Evolutionary conservation across 106 monocot genomes (phyloP).

Genomic region (Vanilla planifolia): DNA sequence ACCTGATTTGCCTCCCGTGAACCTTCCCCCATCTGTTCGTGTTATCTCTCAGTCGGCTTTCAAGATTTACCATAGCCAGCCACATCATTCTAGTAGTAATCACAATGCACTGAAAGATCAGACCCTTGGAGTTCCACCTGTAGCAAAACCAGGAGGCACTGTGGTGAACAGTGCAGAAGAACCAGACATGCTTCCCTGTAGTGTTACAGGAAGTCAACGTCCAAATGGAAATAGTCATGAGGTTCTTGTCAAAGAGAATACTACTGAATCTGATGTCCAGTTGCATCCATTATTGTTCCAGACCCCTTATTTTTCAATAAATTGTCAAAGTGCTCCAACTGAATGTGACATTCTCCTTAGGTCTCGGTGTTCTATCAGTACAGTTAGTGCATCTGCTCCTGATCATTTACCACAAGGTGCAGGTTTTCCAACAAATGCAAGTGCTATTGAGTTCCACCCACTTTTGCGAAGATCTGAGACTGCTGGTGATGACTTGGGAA

Average conservation of each 20-base stretch:
- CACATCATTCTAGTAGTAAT: conserved; percentile 12
- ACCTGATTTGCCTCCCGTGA: conserved; percentile 88
- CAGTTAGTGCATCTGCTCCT: background rate
- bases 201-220: background rate
- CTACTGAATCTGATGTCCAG: conserved; percentile 49
- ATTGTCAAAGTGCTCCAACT: conserved; percentile 23
- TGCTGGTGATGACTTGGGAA: conserved; percentile 6
- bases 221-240: conserved; percentile 13
- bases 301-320: conserved; percentile 28
- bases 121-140: conserved; percentile 11
- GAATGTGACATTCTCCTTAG: conserved; percentile 21
- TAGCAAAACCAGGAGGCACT: conserved; percentile 12
- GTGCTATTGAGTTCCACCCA: conserved; percentile 78
- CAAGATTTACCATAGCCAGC: conserved; percentile 19
- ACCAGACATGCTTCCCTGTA: conserved; percentile 12
- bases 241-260: conserved; percentile 34
- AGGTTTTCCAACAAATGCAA: background rate
- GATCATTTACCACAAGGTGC: background rate
- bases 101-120: conserved; percentile 9
- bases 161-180: conserved; percentile 12
- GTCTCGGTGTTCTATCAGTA: conserved; percentile 1
- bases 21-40: conserved; percentile 82
- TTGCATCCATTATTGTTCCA: conserved; percentile 85
- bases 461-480: conserved; percentile 49
- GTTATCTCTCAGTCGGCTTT: conserved; percentile 80